These are phyloP conservation scores for Thielaviopsis ethacetica DNA, from an alignment of 2,329 filamentous ascomycete species.

Conservation along the genomic window DNA sequence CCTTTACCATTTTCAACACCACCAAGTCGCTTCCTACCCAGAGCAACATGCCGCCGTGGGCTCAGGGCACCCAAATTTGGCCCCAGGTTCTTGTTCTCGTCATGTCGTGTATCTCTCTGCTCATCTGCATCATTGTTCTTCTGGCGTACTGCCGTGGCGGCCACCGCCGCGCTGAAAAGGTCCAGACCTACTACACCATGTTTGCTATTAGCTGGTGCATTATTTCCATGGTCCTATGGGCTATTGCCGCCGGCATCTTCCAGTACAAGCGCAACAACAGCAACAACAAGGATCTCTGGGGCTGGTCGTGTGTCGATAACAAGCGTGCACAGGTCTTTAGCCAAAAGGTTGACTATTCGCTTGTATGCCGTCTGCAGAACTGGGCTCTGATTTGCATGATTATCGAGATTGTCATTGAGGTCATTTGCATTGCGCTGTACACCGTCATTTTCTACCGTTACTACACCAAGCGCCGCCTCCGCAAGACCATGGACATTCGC, in stretches of 20 bases:
- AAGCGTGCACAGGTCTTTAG: conserved; percentile 60
- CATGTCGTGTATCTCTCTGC: conserved; percentile 65
- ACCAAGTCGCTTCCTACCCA: conserved; percentile 59
- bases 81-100: conserved; percentile 71
- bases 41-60: conserved; percentile 76
- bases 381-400: conserved; percentile 94
- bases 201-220: conserved; percentile 91
- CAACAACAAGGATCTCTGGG: conserved; percentile 83
- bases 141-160: conserved; percentile 77
- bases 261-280: conserved; percentile 57
- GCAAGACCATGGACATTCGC: conserved; percentile 91
- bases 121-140: conserved; percentile 66
- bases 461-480: conserved; percentile 87
- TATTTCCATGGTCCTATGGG: conserved; percentile 86
- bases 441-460: conserved; percentile 92
- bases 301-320: conserved; percentile 93
- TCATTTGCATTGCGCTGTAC: conserved; percentile 84
- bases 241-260: conserved; percentile 66
- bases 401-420: conserved; percentile 87
- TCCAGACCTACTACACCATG: conserved; percentile 85
- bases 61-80: conserved; percentile 63
- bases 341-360: conserved; percentile 69
- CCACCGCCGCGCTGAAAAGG: conserved; percentile 77
- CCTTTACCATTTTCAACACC: conserved; percentile 81
- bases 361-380: conserved; percentile 86